Evolutionary conservation across 805 yeast genomes (phyloP).

Genomic region (Suhomyces sp.): DNA sequence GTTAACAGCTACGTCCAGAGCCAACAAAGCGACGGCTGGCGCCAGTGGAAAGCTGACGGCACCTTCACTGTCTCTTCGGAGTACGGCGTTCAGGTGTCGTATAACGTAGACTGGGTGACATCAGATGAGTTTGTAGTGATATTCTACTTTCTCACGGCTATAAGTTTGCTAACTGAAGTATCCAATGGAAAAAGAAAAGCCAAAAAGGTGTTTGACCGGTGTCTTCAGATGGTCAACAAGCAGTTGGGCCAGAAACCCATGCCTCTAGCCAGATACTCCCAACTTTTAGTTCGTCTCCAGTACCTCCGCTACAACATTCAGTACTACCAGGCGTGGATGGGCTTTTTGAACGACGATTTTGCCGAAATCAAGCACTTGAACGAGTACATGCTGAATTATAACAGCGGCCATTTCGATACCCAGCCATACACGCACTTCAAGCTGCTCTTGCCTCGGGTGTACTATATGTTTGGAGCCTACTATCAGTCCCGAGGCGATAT

Average conservation of each 20-base stretch:
- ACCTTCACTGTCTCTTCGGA: constrained; percentile 3
- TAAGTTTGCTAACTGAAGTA: constrained; percentile 34
- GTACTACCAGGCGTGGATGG: constrained; percentile 37
- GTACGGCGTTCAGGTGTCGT: constrained; percentile 7
- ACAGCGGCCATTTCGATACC: constrained; percentile 31
- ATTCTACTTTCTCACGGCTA: constrained; percentile 42
- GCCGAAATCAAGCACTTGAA: constrained; percentile 20
- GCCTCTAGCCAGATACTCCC: constrained; percentile 19
- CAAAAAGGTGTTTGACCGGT: constrained; percentile 33
- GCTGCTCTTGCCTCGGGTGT: constrained; percentile 33
- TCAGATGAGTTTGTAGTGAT: constrained; percentile 41
- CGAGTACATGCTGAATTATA: constrained; percentile 35
- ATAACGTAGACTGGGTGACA: constrained; percentile 39
- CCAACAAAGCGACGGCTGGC: constrained; percentile 18
- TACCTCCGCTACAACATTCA: constrained; percentile 25
- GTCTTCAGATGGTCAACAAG: constrained; percentile 30
- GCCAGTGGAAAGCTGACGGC: constrained; percentile 19
- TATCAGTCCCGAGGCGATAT: constrained; percentile 37
- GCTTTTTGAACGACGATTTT: constrained; percentile 28
- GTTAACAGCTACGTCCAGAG: constrained; percentile 12
- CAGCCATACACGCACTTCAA: constrained; percentile 24
- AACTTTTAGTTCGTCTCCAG: constrained; percentile 23
- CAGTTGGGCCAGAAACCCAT: constrained; percentile 15
- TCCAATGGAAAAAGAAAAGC: constrained; percentile 34
- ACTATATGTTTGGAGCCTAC: constrained; percentile 39